These are phyloP conservation scores for Eimeria tenella DNA, from an alignment of 169 alveolate species.

Conservation along the genomic window DNA sequence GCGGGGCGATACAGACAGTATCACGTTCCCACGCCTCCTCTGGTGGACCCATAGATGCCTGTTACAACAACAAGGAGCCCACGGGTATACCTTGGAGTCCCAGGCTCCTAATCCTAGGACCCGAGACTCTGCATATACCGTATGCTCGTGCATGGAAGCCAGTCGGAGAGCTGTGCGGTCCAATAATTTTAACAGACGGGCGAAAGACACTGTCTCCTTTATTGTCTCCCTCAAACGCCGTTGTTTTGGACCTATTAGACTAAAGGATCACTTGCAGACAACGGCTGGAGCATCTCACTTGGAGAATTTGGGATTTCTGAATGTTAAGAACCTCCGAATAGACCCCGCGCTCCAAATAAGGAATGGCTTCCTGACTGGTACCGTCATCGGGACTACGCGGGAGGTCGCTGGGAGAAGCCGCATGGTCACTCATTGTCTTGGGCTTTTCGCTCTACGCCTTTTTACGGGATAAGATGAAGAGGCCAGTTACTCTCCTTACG, in stretches of 20 bases:
- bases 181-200: neutral
- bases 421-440: no score
- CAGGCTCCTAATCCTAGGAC: no score
- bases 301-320: neutral
- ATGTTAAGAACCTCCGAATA: constrained; percentile 55
- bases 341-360: constrained; percentile 40
- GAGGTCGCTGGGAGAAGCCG: no score
- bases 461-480: no score
- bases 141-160: no score
- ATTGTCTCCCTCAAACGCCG: neutral
- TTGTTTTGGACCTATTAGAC: neutral
- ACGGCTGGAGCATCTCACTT: constrained; percentile 27
- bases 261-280: neutral
- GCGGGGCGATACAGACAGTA: neutral
- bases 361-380: neutral
- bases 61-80: constrained; percentile 10
- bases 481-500: no score
- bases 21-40: constrained; percentile 60
- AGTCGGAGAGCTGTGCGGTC: neutral
- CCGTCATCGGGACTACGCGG: neutral
- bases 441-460: no score
- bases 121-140: no score
- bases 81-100: no score
- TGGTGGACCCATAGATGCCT: constrained; percentile 64
- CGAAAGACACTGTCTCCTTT: neutral